Evolutionary conservation across 805 yeast species (phyloP), one percentile per base, ranked within the genome.

Genomic region (Starmerella lactis-condensi): DNA sequence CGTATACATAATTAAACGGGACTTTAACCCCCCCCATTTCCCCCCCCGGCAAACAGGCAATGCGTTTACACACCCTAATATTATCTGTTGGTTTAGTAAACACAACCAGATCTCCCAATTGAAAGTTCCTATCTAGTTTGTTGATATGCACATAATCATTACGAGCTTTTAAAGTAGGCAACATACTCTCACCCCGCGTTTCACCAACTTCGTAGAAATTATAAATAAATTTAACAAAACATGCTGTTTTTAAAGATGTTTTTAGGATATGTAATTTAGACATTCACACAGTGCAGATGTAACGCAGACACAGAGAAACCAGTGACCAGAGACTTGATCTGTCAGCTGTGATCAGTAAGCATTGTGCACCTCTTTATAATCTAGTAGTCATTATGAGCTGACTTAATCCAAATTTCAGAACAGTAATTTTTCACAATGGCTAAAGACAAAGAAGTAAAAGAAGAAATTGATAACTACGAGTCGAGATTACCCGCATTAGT

Each of bases 1-100:
- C 74, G 96, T 96, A 89, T 29, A 79, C 77, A 53, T 89, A 98
- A 2, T 98, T 98, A 42, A 72, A 69, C 1, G 98, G 98, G 0
- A 89, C 83, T 34, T 58, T 61, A 6, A 85, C 71, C 51, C 61
- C 79, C 17, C 46, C 60, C 3, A 89, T 67, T 12, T 72, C 48
- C 57, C 85, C 96, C 1, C 96, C 96, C 0, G 95, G 91, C 92
- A 85, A 75, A 0, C 96, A 98, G 0, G 93, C 74, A 15, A 89
- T 72, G 34, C 99, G 62, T 47, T 89, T 89, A 48, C 98, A 89
- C 2, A 89, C 92, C 34, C 91, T 58, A 45, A 72, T 77, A 13
- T 64, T 62, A 41, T 76, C 83, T 2, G 91, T 77, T 1, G 99
- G 98, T 50, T 89, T 89, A 19, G 67, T 55, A 2, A 92, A 83